phyloP scores from a whole-genome alignment of 2,329 filamentous ascomycete species.

The Aspergillus pseudotamarii region DNA sequence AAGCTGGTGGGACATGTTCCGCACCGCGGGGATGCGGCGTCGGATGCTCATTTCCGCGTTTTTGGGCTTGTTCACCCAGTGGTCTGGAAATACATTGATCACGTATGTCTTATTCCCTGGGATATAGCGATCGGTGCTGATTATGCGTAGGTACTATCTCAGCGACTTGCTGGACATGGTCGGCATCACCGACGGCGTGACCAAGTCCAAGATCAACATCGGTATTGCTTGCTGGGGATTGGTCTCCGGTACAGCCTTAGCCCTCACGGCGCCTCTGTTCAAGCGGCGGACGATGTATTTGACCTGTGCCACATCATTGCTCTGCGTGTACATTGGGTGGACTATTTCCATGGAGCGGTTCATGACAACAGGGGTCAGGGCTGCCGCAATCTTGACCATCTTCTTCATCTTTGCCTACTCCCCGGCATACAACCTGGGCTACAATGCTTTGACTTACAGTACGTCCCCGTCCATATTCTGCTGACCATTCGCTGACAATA shows the following conservation, averaged over 20 bases:
- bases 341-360: slow-evolving; percentile 52
- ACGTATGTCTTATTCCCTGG: slow-evolving; percentile 16
- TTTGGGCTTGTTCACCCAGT: slow-evolving; percentile 44
- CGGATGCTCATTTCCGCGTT: slow-evolving; percentile 33
- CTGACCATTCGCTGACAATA: not conserved
- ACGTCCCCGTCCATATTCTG: not conserved
- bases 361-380: slow-evolving; percentile 37
- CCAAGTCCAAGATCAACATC: slow-evolving; percentile 46
- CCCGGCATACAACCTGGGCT: slow-evolving; percentile 66
- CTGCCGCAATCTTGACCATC: slow-evolving; percentile 46
- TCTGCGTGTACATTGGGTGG: slow-evolving; percentile 58
- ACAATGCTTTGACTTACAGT: slow-evolving; percentile 62
- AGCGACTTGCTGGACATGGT: slow-evolving; percentile 41
- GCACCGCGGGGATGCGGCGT: slow-evolving; percentile 34
- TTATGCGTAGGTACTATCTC: slow-evolving; percentile 24
- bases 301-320: slow-evolving; percentile 54
- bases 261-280: slow-evolving; percentile 47
- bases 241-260: slow-evolving; percentile 40
- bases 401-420: slow-evolving; percentile 65
- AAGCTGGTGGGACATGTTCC: slow-evolving; percentile 33
- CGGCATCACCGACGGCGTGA: slow-evolving; percentile 38
- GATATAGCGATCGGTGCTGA: slow-evolving; percentile 6
- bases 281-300: slow-evolving; percentile 49
- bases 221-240: slow-evolving; percentile 46
- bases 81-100: slow-evolving; percentile 40